Evolutionary conservation across 768 basidiomycete species (phyloP).

Genomic region (Suillus sp.): DNA sequence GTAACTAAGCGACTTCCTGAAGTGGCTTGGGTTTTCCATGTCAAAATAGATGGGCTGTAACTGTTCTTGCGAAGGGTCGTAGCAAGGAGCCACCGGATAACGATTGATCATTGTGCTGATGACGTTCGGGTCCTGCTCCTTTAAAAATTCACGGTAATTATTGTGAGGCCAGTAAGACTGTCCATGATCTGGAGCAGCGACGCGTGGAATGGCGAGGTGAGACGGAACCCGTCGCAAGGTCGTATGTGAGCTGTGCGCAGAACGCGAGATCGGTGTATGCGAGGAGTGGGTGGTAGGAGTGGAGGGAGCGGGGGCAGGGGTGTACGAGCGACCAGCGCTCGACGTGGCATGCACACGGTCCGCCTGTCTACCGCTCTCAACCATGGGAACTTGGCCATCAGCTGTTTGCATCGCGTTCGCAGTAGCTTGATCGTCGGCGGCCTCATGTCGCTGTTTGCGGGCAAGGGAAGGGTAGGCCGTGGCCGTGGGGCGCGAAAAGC

Average conservation of each 20-base stretch:
- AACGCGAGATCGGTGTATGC: constrained; percentile 2
- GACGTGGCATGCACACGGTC: constrained; percentile 5
- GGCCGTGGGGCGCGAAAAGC: background rate
- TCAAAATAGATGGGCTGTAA: constrained; percentile 15
- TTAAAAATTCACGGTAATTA: background rate
- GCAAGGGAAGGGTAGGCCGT: constrained; percentile 12
- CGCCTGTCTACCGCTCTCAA: constrained; percentile 11
- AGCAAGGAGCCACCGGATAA: constrained; percentile 9
- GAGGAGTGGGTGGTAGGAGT: background rate
- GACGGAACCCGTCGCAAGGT: constrained; percentile 5
- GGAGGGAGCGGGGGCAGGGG: background rate
- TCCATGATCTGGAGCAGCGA: constrained; percentile 7
- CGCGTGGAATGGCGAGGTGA: background rate
- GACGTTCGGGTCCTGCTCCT: constrained; percentile 1
- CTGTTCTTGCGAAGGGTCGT: constrained; percentile 1
- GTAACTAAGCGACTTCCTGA: constrained; percentile 5
- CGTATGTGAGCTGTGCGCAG: constrained; percentile 4
- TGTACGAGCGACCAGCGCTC: background rate
- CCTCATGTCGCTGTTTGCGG: constrained; percentile 3
- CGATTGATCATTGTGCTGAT: constrained; percentile 7
- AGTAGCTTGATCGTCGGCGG: background rate
- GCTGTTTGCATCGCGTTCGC: background rate
- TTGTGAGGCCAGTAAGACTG: background rate
- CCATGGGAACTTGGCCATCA: background rate
- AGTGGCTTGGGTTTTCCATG: constrained; percentile 11